A percentile compares a stretch with the other conserved stretches of the same genome.
These are phyloP conservation scores for Leishmania tarentolae DNA, from an alignment of 208 protist genomes.

Conservation along the genomic window DNA sequence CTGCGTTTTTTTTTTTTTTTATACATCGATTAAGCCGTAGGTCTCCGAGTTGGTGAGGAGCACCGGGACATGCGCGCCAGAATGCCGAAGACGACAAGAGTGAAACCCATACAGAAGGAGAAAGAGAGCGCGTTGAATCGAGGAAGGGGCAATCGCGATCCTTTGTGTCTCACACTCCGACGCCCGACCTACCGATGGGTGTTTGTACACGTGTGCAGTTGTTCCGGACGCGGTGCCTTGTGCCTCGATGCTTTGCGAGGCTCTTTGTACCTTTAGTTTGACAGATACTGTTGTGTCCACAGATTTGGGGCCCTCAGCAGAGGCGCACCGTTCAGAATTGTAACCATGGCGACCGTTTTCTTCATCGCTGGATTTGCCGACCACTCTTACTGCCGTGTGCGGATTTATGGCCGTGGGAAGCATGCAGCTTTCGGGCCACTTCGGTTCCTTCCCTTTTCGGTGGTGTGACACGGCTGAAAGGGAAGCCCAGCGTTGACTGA, in stretches of 20 bases:
- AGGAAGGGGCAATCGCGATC: not conserved
- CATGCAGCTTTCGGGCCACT: not conserved
- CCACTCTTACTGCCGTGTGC: not conserved
- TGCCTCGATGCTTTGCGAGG: not conserved
- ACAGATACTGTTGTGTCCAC: too few species aligned
- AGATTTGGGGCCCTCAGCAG: not conserved
- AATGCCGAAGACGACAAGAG: not conserved
- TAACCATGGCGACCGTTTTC: not conserved
- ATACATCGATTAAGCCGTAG: too few species aligned
- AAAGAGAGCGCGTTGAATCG: not conserved
- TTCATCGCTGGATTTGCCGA: not conserved
- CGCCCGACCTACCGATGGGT: not conserved
- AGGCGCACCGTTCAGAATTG: not conserved
- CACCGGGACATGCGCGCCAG: not conserved
- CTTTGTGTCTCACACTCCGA: not conserved
- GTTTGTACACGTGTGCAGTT: not conserved
- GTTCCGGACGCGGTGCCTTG: not conserved
- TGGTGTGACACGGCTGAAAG: not conserved
- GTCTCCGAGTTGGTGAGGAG: not conserved
- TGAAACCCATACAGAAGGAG: not conserved
- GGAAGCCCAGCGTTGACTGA: not conserved
- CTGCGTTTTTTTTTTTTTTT: not conserved
- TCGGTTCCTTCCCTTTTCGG: not conserved
- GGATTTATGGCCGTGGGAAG: not conserved
- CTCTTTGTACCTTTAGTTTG: not conserved